Percentiles rank a stretch among this genome's conserved stretches.
Conservation (phyloP, 192 early-diverging fungal species). For the Mortierella hygrophila region DNA sequence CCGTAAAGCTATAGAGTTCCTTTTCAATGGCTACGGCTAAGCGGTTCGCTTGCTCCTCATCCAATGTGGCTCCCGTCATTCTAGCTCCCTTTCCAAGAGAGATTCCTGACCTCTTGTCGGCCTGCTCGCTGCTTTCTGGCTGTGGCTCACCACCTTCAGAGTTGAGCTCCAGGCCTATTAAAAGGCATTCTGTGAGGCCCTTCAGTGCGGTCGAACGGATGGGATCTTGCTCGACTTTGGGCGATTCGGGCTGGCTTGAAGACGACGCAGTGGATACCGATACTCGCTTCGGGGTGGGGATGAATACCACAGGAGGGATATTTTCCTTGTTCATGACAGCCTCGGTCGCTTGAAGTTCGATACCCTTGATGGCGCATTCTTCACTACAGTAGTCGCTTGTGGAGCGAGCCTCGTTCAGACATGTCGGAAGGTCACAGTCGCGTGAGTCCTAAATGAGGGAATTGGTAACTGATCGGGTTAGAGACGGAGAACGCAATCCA, state of each 20-base stretch:
- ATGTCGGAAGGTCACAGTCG: conserved; percentile 55
- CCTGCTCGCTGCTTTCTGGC: not conserved
- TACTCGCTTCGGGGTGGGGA: conserved; percentile 13
- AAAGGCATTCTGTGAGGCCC: conserved; percentile 56
- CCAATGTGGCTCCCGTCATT: not conserved
- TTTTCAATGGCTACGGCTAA: conserved; percentile 63
- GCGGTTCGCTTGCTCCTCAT: conserved; percentile 43
- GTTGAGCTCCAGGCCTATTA: conserved; percentile 33
- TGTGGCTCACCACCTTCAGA: not conserved
- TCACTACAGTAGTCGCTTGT: conserved; percentile 62
- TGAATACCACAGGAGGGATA: conserved; percentile 1
- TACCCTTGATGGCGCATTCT: conserved; percentile 58
- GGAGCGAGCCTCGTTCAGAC: conserved; percentile 52
- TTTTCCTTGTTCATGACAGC: conserved; percentile 41
- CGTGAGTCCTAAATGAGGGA: conserved; percentile 34
- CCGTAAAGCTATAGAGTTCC: conserved; percentile 62
- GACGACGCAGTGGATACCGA: conserved; percentile 15
- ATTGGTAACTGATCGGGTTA: not conserved
- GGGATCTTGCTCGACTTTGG: conserved; percentile 56
- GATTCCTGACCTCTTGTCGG: not conserved
- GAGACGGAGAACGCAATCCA: not conserved
- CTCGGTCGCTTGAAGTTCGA: conserved; percentile 50
- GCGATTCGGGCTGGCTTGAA: conserved; percentile 21
- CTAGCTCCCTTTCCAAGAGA: not conserved
- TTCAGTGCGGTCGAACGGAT: conserved; percentile 63